Conservation (phyloP, 352 stramenopile species). For the Globisporangium echinulatum region DNA sequence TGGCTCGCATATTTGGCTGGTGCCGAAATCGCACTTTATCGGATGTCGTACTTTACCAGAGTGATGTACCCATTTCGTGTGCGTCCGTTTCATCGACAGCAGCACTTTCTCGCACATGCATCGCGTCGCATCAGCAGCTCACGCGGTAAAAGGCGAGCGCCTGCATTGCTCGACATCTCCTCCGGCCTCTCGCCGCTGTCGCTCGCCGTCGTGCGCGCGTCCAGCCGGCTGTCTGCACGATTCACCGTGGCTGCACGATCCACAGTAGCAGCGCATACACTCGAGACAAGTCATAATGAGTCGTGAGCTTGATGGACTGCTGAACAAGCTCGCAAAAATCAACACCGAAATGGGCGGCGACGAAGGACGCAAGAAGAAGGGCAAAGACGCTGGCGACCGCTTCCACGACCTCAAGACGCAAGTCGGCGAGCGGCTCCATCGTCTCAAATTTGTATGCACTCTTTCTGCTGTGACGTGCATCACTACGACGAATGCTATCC, state of each 20-base stretch:
- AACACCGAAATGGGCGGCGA: conserved; percentile 78
- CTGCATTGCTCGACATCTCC: neutral
- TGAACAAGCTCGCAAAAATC: conserved; percentile 69
- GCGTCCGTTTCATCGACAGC: conserved; percentile 9
- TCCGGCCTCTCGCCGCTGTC: no score
- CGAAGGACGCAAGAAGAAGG: conserved; percentile 63
- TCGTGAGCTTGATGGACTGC: conserved; percentile 68
- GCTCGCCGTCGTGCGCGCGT: no score
- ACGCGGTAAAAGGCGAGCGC: neutral
- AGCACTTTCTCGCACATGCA: neutral
- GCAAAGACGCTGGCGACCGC: conserved; percentile 52
- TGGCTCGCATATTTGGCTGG: neutral
- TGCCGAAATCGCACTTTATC: conserved; percentile 1
- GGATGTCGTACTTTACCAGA: neutral
- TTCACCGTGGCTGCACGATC: no score
- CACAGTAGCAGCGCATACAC: no score
- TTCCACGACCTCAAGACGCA: conserved; percentile 81
- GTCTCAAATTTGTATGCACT: conserved; percentile 57
- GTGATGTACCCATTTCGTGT: conserved; percentile 6
- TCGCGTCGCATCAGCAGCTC: neutral
- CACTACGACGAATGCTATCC: neutral
- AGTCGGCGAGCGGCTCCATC: conserved; percentile 70
- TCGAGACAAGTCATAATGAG: conserved; percentile 29
- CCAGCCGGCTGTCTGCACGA: no score
- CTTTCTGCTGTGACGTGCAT: neutral